Evolutionary conservation across 2,329 filamentous ascomycete species (phyloP).

Genomic region (Cladophialophora immunda): DNA sequence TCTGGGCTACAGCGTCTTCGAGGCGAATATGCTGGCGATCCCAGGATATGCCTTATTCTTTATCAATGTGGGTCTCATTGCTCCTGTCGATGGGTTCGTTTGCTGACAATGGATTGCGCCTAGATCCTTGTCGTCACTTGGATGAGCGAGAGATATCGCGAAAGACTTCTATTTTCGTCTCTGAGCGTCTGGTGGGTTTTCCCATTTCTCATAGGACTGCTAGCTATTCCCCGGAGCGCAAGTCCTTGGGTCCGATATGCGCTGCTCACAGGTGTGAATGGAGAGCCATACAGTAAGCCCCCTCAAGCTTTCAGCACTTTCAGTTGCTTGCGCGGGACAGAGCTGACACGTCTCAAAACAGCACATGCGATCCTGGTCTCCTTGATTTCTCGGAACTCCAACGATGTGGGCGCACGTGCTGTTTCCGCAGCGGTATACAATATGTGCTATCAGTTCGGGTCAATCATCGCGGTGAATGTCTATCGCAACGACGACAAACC

Average conservation of each 20-base stretch:
- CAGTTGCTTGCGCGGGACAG: constrained; percentile 40
- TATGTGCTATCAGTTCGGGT: constrained; percentile 49
- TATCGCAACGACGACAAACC: constrained; percentile 63
- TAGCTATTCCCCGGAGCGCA: constrained; percentile 54
- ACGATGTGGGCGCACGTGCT: constrained; percentile 50
- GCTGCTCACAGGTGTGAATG: constrained; percentile 61
- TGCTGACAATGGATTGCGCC: neutral
- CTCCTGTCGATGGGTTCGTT: neutral
- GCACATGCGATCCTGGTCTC: constrained; percentile 63
- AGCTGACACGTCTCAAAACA: constrained; percentile 30
- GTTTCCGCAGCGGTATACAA: constrained; percentile 52
- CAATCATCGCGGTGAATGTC: constrained; percentile 50
- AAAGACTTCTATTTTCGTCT: constrained; percentile 61
- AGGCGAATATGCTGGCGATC: constrained; percentile 71
- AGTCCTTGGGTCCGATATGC: constrained; percentile 62
- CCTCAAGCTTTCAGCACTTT: neutral
- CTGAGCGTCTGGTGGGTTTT: constrained; percentile 62
- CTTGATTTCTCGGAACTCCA: constrained; percentile 51
- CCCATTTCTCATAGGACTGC: constrained; percentile 61
- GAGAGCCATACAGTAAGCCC: constrained; percentile 58
- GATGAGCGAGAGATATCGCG: constrained; percentile 62
- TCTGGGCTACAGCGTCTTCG: constrained; percentile 68
- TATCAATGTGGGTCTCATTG: constrained; percentile 43
- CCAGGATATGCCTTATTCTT: constrained; percentile 48
- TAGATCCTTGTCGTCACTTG: constrained; percentile 58